These are phyloP conservation scores for Fusarium sp. DNA, from an alignment of 2,329 filamentous ascomycete species.

Conservation along the genomic window DNA sequence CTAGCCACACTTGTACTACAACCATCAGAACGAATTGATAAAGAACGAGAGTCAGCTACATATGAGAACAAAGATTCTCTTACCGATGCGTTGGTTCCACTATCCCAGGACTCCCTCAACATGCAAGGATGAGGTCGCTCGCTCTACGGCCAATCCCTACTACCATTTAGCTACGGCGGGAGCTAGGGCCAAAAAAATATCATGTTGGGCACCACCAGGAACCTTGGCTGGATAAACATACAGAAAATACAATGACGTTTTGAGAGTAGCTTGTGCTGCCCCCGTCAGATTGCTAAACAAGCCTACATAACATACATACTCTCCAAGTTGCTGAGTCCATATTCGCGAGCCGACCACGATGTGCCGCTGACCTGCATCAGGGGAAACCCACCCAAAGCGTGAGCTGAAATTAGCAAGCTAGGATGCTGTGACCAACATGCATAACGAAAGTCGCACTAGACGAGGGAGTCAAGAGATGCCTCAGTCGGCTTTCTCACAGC, in stretches of 20 bases:
- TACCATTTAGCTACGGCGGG: neutral
- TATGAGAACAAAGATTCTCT: neutral
- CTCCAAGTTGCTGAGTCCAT: neutral
- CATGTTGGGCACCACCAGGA: neutral
- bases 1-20: neutral
- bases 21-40: neutral
- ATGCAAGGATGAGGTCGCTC: neutral
- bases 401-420: neutral
- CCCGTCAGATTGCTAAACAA: neutral
- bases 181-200: neutral
- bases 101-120: neutral
- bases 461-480: neutral
- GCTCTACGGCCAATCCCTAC: neutral
- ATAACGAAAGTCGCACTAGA: neutral
- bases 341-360: neutral
- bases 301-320: neutral
- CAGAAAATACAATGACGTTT: neutral
- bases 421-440: neutral
- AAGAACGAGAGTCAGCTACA: neutral
- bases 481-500: neutral
- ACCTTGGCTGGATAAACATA: neutral
- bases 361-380: neutral
- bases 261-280: neutral
- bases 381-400: neutral
- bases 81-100: neutral